Evolutionary conservation across 352 stramenopile species (phyloP), one percentile per base, ranked within the genome.

Genomic region (Phytopythium vexans): DNA sequence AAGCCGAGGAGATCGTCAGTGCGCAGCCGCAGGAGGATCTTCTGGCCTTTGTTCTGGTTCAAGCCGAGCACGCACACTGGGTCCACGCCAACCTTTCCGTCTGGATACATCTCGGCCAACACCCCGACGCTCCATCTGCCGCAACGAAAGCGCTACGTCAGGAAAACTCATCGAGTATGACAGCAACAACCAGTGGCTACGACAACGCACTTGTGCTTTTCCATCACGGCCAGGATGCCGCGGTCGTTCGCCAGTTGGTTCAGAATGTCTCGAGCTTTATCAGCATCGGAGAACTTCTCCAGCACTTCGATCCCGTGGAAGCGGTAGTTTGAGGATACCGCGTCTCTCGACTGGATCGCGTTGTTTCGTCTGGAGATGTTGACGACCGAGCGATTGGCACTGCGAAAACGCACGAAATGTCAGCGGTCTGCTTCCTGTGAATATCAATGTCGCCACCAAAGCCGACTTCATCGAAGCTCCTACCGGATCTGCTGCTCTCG

Each of bases 31-130:
- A 98, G 72, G 40, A 96, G 64, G 42, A 98, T 98, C 58, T 95
- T 92, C 64, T 98, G 84, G 0, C 94, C 94, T 50, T 97, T 95
- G 76, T 98, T 98, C 51, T 96, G 69, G 64, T 98, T 98, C 41
- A 98, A 64, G 4, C 94, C 95, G n/a, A 98, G 80, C 6, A 94
- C 82, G 15, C 83, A 95, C 2, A 97, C 87, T 0, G 83, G 82
- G 52, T 92, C 81, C 27, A 95, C 77, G 16, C 88, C 82, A 14
- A 97, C 91, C 65, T 96, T 95, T 8, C 89, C 89, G 56, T 97
- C 88, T 0, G 91, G 89, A 27, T 87, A 86, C 80, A 97, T 93
- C 61, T 97, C 89, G 2, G 77, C 85, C 7, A 97, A 72, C 0
- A 66, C 68, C 0, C 88, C 86, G 5, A 97, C 91, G 12, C 60